Evolutionary conservation across 305 asterid species (phyloP), one percentile per base, ranked within the genome.

Genomic region (Nicotiana rustica): DNA sequence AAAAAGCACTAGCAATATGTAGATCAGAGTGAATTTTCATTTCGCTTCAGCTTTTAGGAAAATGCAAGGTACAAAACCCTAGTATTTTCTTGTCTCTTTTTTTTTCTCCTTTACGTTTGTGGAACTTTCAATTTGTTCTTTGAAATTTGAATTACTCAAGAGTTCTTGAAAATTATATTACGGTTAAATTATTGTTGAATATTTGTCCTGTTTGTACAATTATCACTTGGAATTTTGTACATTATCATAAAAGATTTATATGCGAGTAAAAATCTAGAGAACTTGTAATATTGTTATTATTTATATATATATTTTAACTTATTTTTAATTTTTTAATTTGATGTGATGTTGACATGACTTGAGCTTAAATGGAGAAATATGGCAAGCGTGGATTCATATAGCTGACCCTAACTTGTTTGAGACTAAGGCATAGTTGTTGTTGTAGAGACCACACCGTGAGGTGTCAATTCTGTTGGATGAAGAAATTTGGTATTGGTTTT

Each of bases 1-100:
- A 76, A 76, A 88, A 88, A 81, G 70, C 93, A 91, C 36, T 88
- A 86, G 81, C 36, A 47, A 57, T 75, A 75, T 21, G 31, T 29
- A 75, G 29, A 75, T 25, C 8, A 19, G 17, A 47, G 29, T 73
- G 4, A 47, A 14, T 55, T 52, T 52, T 52, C 59, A 52, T 52
- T 52, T 52, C 6, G 5, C 47, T 75, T 75, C 65, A 52, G 65
- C 64, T 75, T 52, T 4, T 52, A 15, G 10, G 65, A 29, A 75
- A 52, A 71, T 71, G 6, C 61, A 52, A 75, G 80, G 80, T 75
- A 52, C 4, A 52, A 41, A 49, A 75, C 80, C 80, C 65, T 75
- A 75, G 79, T 47, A 21, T 47, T 47, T 57, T 41, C 10, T 18
- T 44, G 29, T 69, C 2, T 69, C 29, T 70, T 71, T 71, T 12